Conservation (phyloP, 2,329 filamentous ascomycete genomes). For the Neurospora crassa region DNA sequence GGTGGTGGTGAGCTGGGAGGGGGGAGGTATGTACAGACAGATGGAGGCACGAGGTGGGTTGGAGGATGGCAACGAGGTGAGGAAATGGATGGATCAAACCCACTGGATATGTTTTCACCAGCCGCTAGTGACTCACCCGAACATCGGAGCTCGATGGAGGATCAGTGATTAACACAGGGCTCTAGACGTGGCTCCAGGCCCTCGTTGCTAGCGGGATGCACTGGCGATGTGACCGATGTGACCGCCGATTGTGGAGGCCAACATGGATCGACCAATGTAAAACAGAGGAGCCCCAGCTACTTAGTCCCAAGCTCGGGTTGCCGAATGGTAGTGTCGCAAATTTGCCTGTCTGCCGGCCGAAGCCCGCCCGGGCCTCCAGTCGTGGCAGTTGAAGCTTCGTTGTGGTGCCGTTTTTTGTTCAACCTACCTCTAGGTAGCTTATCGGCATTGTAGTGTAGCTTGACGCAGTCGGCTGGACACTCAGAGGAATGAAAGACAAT, state of each 20-base stretch:
- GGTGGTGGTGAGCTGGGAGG: neutral
- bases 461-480: neutral
- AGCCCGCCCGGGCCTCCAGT: neutral
- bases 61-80: neutral
- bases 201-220: neutral
- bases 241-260: conserved; percentile 5
- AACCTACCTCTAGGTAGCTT: neutral
- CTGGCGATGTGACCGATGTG: conserved; percentile 1
- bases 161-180: conserved; percentile 1
- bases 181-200: neutral
- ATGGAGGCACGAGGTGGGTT: neutral
- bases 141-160: neutral
- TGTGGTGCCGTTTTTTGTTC: neutral
- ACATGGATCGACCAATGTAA: conserved; percentile 3
- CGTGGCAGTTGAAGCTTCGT: neutral
- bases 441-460: neutral
- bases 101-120: conserved; percentile 5
- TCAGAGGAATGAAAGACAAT: neutral
- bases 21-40: neutral
- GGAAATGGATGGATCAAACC: conserved; percentile 2
- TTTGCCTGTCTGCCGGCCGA: neutral
- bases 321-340: neutral
- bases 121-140: conserved; percentile 1
- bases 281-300: neutral
- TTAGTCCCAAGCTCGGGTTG: neutral